A percentile compares a stretch with the other conserved stretches of the same genome.
Conservation (phyloP, 371 early-diverging fungal genomes). For the Batrachochytrium dendrobatidis region DNA sequence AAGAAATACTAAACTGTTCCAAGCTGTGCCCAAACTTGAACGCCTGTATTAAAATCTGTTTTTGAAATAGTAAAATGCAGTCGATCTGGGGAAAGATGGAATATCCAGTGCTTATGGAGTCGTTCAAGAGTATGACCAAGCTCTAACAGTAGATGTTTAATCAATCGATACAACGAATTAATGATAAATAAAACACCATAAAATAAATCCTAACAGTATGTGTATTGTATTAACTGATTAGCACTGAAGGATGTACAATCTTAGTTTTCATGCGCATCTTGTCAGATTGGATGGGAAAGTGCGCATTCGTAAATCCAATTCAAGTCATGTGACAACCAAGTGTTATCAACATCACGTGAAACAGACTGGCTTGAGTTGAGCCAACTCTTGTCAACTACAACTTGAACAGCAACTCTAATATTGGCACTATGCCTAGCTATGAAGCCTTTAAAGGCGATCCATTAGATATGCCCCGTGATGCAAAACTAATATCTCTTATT, state of each 20-base stretch:
- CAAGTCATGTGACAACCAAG: too few relatives aligned
- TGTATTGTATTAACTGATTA: background rate
- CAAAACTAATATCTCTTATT: conserved; percentile 86
- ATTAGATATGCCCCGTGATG: conserved; percentile 68
- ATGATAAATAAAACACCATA: background rate
- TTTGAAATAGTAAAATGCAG: conserved; percentile 43
- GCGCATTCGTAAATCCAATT: too few relatives aligned
- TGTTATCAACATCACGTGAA: too few relatives aligned
- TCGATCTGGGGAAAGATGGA: conserved; percentile 35
- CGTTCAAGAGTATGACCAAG: conserved; percentile 27
- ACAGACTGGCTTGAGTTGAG: too few relatives aligned
- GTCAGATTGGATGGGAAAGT: too few relatives aligned
- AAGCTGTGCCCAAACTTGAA: conserved; percentile 53
- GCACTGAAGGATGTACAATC: conserved; percentile 9
- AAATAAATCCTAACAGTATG: background rate
- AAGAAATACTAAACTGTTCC: conserved; percentile 5
- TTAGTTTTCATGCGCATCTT: conserved; percentile 16
- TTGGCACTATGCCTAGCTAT: background rate
- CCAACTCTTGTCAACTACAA: too few relatives aligned
- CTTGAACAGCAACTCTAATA: too few relatives aligned
- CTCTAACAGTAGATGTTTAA: conserved; percentile 9
- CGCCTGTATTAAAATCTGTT: conserved; percentile 30
- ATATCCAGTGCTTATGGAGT: conserved; percentile 33
- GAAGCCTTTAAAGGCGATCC: conserved; percentile 17
- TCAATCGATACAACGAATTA: background rate